Conservation (phyloP, 192 early-diverging fungal species). For the Coemansia furcata region DNA sequence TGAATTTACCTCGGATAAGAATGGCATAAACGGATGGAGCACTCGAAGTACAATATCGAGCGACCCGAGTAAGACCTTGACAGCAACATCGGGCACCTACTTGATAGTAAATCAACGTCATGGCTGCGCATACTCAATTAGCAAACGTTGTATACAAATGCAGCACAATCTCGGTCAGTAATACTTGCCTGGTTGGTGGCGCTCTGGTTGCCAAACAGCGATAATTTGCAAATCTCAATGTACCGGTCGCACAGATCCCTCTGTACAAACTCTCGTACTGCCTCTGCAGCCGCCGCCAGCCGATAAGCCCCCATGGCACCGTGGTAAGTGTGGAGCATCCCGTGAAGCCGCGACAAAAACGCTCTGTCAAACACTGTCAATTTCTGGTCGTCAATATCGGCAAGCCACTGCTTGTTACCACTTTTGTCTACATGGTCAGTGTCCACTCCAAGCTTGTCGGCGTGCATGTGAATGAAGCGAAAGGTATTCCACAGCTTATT, state of each 20-base stretch:
- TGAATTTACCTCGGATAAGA: slow-evolving; percentile 79
- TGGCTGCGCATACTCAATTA: slow-evolving; percentile 4
- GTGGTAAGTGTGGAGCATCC: slow-evolving; percentile 66
- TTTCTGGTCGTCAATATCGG: slow-evolving; percentile 29
- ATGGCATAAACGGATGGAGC: slow-evolving; percentile 98
- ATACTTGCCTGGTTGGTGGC: slow-evolving; percentile 55
- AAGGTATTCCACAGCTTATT: slow-evolving; percentile 97
- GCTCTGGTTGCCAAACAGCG: slow-evolving; percentile 62
- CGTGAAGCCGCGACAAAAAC: slow-evolving; percentile 79
- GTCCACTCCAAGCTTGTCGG: slow-evolving; percentile 14
- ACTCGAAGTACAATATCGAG: slow-evolving; percentile 63
- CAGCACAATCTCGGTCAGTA: not conserved
- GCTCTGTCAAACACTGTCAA: slow-evolving; percentile 77
- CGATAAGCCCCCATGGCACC: slow-evolving; percentile 65
- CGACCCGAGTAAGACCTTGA: slow-evolving; percentile 39
- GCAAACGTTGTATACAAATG: not conserved
- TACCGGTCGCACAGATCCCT: slow-evolving; percentile 95
- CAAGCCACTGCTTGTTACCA: slow-evolving; percentile 12
- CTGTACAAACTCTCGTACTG: slow-evolving; percentile 83
- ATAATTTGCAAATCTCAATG: slow-evolving; percentile 81
- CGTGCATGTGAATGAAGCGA: slow-evolving; percentile 48
- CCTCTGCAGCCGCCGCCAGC: slow-evolving; percentile 75
- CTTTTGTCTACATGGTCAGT: not conserved
- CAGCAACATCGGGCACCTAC: slow-evolving; percentile 35
- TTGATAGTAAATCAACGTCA: not conserved